Evolutionary conservation across 805 yeast genomes (phyloP).

Genomic region (Wickerhamomyces strasburgensis): DNA sequence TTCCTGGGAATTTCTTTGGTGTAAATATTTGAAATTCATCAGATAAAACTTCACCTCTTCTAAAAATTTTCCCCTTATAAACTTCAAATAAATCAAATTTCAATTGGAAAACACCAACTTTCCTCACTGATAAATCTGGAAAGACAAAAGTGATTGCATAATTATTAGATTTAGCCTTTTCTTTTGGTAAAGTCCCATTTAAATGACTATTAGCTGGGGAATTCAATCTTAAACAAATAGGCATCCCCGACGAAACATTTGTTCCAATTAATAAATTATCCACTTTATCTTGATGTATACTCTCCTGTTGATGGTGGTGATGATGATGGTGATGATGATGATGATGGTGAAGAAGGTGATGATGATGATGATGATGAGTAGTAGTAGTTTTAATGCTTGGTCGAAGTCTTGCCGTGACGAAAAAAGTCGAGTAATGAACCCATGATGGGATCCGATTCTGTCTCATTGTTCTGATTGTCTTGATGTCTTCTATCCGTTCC

Average conservation of each 20-base stretch:
- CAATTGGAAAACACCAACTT: conserved; percentile 24
- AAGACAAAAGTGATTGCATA: conserved; percentile 27
- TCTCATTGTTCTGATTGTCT: conserved; percentile 15
- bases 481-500: conserved; percentile 20
- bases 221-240: conserved; percentile 15
- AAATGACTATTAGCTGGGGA: conserved; percentile 11
- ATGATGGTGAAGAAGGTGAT: no score
- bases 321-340: no score
- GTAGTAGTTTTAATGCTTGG: no score
- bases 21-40: conserved; percentile 25
- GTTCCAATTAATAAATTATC: conserved; percentile 23
- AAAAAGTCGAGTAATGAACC: conserved; percentile 26
- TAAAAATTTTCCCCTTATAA: conserved; percentile 18
- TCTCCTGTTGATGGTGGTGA: no score
- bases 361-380: no score
- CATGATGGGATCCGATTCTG: conserved; percentile 19
- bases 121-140: conserved; percentile 27
- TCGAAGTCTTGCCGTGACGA: conserved; percentile 19
- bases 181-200: conserved; percentile 11
- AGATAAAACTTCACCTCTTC: conserved; percentile 16
- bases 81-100: conserved; percentile 28
- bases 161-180: conserved; percentile 15
- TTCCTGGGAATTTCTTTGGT: conserved; percentile 31
- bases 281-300: conserved; percentile 5
- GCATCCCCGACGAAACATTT: conserved; percentile 23